These are phyloP conservation scores for Rhizopus stolonifer DNA, from an alignment of 371 early-diverging fungal genomes.

Conservation along the genomic window DNA sequence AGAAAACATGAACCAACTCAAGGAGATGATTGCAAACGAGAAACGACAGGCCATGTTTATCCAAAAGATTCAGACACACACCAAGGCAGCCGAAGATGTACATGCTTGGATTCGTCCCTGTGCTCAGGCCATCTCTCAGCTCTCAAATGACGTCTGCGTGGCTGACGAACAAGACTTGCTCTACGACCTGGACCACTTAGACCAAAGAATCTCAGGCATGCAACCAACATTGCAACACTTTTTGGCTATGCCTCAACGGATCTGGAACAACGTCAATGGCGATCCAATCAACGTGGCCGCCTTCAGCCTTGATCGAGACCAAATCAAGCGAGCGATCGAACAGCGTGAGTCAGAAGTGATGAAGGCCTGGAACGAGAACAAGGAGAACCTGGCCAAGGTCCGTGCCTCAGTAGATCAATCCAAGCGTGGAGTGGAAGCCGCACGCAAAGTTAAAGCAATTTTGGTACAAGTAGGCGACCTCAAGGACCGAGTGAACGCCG, in stretches of 20 bases:
- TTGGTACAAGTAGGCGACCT: slow-evolving; percentile 43
- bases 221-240: slow-evolving; percentile 42
- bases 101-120: slow-evolving; percentile 46
- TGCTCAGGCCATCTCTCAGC: slow-evolving; percentile 31
- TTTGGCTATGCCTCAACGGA: slow-evolving; percentile 34
- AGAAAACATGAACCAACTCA: slow-evolving; percentile 27
- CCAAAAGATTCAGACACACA: slow-evolving; percentile 38
- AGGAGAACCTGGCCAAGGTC: slow-evolving; percentile 26
- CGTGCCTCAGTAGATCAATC: slow-evolving; percentile 28
- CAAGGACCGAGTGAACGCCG: slow-evolving; percentile 37
- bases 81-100: slow-evolving; percentile 46
- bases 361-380: slow-evolving; percentile 37
- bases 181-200: slow-evolving; percentile 34
- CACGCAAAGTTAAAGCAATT: slow-evolving; percentile 48
- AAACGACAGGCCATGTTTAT: slow-evolving; percentile 44
- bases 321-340: slow-evolving; percentile 26
- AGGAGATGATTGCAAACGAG: slow-evolving; percentile 25
- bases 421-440: slow-evolving; percentile 37
- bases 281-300: slow-evolving; percentile 24
- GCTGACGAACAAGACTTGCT: slow-evolving; percentile 41
- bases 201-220: slow-evolving; percentile 37
- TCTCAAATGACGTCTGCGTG: slow-evolving; percentile 41
- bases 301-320: slow-evolving; percentile 22
- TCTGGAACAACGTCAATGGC: slow-evolving; percentile 26
- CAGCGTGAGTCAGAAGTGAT: slow-evolving; percentile 31